phyloP scores from a whole-genome alignment of 2,329 filamentous ascomycete genomes.

The Neonectria sp. region DNA sequence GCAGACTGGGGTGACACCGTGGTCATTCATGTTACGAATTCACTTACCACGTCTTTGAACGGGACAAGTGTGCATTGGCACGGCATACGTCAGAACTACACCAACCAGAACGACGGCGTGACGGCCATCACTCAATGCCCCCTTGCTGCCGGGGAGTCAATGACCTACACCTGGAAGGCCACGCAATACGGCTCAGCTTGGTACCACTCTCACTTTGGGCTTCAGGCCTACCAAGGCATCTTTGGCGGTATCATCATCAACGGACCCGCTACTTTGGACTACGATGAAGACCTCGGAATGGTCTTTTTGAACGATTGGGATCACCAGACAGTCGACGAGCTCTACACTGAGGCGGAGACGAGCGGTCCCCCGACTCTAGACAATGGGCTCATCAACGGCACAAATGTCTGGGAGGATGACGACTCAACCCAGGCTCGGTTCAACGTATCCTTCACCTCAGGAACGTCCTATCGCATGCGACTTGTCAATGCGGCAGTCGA shows the following conservation, averaged over 20 bases:
- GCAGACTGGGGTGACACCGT: conserved; percentile 68
- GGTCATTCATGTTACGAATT: conserved; percentile 69
- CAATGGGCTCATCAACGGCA: conserved; percentile 64
- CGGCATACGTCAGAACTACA: conserved; percentile 71
- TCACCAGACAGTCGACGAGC: conserved; percentile 59
- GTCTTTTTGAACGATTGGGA: conserved; percentile 74
- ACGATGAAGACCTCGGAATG: conserved; percentile 75
- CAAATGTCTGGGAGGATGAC: conserved; percentile 54
- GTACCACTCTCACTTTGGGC: conserved; percentile 40
- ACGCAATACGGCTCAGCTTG: conserved; percentile 36
- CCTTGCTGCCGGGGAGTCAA: conserved; percentile 63
- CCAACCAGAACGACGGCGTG: conserved; percentile 71
- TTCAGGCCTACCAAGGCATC: conserved; percentile 41
- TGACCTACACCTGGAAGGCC: conserved; percentile 42
- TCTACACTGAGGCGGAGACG: conserved; percentile 49
- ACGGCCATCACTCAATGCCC: conserved; percentile 65
- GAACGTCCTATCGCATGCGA: conserved; percentile 62
- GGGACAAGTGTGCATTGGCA: conserved; percentile 76
- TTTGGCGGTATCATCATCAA: conserved; percentile 60
- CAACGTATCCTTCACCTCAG: conserved; percentile 56
- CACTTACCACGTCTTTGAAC: conserved; percentile 58
- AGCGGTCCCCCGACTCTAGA: conserved; percentile 56
- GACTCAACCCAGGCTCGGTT: conserved; percentile 47
- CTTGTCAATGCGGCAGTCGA: conserved; percentile 64
- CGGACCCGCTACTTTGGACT: conserved; percentile 70